Percentiles rank a stretch among this genome's conserved stretches.
phyloP scores from a whole-genome alignment of 2,329 filamentous ascomycete species.

The Chrysoporthe puriensis region DNA sequence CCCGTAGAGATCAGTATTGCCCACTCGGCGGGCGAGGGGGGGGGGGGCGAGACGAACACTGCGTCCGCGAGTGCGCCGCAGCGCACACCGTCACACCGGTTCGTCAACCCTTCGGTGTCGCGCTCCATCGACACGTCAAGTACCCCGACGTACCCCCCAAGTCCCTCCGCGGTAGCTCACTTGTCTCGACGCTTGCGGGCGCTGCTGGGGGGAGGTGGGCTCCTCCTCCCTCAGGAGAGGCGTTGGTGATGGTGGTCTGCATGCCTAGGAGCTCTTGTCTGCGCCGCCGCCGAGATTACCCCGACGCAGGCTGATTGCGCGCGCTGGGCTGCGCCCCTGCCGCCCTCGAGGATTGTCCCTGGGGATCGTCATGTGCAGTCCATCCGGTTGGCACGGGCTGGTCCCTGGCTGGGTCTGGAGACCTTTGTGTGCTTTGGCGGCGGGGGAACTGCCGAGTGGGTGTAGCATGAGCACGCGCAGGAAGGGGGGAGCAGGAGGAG shows the following conservation, averaged over 20 bases:
- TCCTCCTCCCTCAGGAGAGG: neutral
- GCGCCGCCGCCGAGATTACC: neutral
- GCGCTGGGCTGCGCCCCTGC: neutral
- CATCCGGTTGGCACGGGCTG: neutral
- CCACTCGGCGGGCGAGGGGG: neutral
- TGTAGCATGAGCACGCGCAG: neutral
- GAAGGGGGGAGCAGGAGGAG: neutral
- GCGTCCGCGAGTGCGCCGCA: neutral
- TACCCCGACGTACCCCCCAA: slow-evolving; percentile 1
- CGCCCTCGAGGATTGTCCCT: too few species aligned
- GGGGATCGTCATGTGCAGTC: neutral
- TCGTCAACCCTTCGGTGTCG: neutral
- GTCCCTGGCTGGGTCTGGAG: neutral
- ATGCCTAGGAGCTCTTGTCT: neutral
- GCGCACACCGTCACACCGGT: neutral
- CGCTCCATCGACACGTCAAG: neutral
- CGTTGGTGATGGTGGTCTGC: slow-evolving; percentile 14
- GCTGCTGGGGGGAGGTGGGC: slow-evolving; percentile 9
- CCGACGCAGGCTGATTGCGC: neutral
- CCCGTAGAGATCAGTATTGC: neutral
- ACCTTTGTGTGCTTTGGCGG: neutral
- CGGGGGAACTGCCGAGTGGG: neutral
- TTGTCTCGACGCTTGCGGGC: neutral
- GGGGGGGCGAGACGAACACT: neutral
- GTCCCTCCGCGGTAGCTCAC: neutral